Percentiles rank a stretch among this genome's conserved stretches.
These are phyloP conservation scores for Piedraia hortae DNA, from an alignment of 2,329 filamentous ascomycete species.

Conservation along the genomic window DNA sequence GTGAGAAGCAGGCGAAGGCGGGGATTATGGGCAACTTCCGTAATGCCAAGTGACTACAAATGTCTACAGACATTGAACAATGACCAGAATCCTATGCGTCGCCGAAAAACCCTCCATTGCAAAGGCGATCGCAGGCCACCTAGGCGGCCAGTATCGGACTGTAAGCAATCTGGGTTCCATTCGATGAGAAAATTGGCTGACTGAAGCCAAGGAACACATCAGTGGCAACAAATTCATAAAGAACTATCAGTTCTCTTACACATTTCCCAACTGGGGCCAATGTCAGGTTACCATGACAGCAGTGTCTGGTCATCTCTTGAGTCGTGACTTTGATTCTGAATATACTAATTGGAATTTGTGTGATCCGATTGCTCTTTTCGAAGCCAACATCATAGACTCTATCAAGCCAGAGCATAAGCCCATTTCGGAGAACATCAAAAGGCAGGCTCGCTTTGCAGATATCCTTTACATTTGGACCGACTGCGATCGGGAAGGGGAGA, in stretches of 20 bases:
- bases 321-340: conserved; percentile 44
- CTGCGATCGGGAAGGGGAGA: conserved; percentile 89
- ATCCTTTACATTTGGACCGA: conserved; percentile 94
- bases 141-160: too few relatives aligned
- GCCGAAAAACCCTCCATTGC: conserved; percentile 85
- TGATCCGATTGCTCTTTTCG: conserved; percentile 52
- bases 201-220: too few relatives aligned
- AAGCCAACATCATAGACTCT: conserved; percentile 42
- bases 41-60: too few relatives aligned
- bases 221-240: conserved; percentile 62
- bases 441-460: conserved; percentile 43
- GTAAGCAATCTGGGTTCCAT: too few relatives aligned
- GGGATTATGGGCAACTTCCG: too few relatives aligned
- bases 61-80: too few relatives aligned
- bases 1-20: too few relatives aligned
- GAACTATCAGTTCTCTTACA: conserved; percentile 79
- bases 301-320: conserved; percentile 66
- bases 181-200: too few relatives aligned
- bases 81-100: conserved; percentile 39
- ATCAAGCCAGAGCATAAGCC: conserved; percentile 47
- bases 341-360: conserved; percentile 63
- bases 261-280: conserved; percentile 56
- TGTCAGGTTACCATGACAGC: conserved; percentile 84
- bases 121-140: conserved; percentile 72
- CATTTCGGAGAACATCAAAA: conserved; percentile 63